Evolutionary conservation across 2,329 filamentous ascomycete species (phyloP).

Genomic region (Penicillium sp.): DNA sequence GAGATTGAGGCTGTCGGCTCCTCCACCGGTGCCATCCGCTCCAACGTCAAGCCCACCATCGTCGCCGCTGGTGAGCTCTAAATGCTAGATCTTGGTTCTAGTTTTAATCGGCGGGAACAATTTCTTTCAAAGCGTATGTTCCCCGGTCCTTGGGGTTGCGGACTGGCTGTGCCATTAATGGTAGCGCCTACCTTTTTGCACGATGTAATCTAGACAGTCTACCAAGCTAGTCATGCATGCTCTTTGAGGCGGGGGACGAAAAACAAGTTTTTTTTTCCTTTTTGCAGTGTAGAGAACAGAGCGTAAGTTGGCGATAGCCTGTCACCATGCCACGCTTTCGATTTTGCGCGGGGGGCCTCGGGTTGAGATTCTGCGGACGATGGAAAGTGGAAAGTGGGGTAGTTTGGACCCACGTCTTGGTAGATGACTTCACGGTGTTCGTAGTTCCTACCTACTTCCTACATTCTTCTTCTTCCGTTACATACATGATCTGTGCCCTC

Average conservation of each 20-base stretch:
- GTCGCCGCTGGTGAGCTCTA: constrained; percentile 50
- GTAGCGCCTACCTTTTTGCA: constrained; percentile 10
- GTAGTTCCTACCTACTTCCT: neutral
- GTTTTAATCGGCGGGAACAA: constrained; percentile 4
- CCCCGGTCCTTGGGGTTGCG: neutral
- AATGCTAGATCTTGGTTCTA: constrained; percentile 21
- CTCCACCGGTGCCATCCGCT: constrained; percentile 52
- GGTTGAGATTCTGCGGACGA: neutral
- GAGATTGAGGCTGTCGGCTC: constrained; percentile 60
- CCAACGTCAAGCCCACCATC: constrained; percentile 56
- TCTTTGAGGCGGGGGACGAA: constrained; percentile 2
- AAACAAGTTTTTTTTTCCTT: neutral
- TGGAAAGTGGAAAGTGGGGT: neutral
- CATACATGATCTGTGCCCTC: neutral
- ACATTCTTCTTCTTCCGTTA: neutral
- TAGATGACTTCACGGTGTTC: neutral
- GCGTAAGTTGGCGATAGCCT: neutral
- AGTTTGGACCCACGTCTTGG: neutral
- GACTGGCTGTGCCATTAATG: constrained; percentile 1
- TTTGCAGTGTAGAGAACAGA: neutral
- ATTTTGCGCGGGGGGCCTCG: neutral
- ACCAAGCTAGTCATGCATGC: constrained; percentile 17
- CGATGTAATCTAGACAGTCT: constrained; percentile 31
- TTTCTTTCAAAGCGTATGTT: constrained; percentile 13
- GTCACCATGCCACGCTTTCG: neutral